These are phyloP conservation scores for Sungouiozyma ichnusensis DNA, from an alignment of 805 yeast genomes.

Conservation along the genomic window DNA sequence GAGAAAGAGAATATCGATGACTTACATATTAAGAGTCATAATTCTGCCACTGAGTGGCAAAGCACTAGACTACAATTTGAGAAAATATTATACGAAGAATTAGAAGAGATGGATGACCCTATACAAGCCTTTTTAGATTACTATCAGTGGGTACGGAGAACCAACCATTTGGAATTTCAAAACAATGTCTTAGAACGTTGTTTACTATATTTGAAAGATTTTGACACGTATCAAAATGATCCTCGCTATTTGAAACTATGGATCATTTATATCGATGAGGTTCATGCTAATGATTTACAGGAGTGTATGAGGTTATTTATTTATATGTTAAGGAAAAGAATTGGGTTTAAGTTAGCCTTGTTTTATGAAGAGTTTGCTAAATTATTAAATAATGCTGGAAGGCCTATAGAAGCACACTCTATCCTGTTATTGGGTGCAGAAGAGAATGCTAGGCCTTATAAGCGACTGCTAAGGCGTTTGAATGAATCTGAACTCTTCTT, in stretches of 20 bases:
- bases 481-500: conserved; percentile 5
- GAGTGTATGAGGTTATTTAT: conserved; percentile 61
- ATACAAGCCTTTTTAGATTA: conserved; percentile 66
- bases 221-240: conserved; percentile 64
- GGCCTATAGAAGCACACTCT: conserved; percentile 9
- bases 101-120: conserved; percentile 74
- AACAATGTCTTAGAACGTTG: conserved; percentile 53
- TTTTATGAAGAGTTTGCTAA: conserved; percentile 75
- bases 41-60: neutral
- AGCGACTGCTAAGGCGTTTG: conserved; percentile 28
- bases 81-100: conserved; percentile 30
- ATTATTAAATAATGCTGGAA: conserved; percentile 9
- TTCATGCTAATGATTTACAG: conserved; percentile 36
- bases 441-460: conserved; percentile 54
- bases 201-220: conserved; percentile 43
- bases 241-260: conserved; percentile 71
- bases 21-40: neutral
- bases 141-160: conserved; percentile 62
- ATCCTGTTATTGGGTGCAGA: conserved; percentile 30
- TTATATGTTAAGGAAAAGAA: conserved; percentile 58
- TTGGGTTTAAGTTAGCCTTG: conserved; percentile 56
- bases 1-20: neutral
- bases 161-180: conserved; percentile 35
- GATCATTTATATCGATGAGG: conserved; percentile 59
- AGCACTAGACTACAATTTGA: conserved; percentile 28